Evolutionary conservation across 2,329 filamentous ascomycete genomes (phyloP).

Genomic region (Verticillium klebahnii): DNA sequence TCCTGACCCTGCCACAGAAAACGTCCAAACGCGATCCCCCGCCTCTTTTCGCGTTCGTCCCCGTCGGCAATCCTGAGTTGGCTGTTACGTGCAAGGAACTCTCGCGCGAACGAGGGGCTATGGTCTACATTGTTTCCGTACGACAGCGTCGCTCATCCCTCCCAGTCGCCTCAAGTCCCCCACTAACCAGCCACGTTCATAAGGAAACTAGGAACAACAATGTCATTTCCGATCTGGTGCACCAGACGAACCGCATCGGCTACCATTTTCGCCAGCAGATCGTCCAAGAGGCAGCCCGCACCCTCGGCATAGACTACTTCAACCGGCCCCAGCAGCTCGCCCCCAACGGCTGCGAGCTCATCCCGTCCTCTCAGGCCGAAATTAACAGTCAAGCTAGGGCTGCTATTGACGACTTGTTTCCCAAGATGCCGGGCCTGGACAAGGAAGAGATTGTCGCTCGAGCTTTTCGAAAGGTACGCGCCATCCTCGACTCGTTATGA

Average conservation of each 20-base stretch:
- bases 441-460: slow-evolving; percentile 58
- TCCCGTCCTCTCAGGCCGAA: slow-evolving; percentile 53
- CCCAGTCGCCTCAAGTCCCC: background rate
- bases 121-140: slow-evolving; percentile 65
- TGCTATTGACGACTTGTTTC: slow-evolving; percentile 59
- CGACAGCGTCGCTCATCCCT: slow-evolving; percentile 17
- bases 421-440: slow-evolving; percentile 61
- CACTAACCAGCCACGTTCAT: background rate
- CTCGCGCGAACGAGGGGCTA: slow-evolving; percentile 55
- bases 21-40: slow-evolving; percentile 48
- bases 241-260: slow-evolving; percentile 55
- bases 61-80: slow-evolving; percentile 56
- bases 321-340: slow-evolving; percentile 14
- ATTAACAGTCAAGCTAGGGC: slow-evolving; percentile 60
- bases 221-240: slow-evolving; percentile 28
- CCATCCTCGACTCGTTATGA: background rate
- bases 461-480: slow-evolving; percentile 55
- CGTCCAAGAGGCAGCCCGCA: slow-evolving; percentile 46
- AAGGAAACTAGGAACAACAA: slow-evolving; percentile 4
- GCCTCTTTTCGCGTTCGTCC: slow-evolving; percentile 59
- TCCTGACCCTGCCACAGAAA: slow-evolving; percentile 32
- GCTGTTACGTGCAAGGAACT: slow-evolving; percentile 60
- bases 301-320: slow-evolving; percentile 8
- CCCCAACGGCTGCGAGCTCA: slow-evolving; percentile 38
- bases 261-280: slow-evolving; percentile 57